phyloP scores from a whole-genome alignment of 1,284 basidiomycete species.

The Stygiomarasmius scandens region DNA sequence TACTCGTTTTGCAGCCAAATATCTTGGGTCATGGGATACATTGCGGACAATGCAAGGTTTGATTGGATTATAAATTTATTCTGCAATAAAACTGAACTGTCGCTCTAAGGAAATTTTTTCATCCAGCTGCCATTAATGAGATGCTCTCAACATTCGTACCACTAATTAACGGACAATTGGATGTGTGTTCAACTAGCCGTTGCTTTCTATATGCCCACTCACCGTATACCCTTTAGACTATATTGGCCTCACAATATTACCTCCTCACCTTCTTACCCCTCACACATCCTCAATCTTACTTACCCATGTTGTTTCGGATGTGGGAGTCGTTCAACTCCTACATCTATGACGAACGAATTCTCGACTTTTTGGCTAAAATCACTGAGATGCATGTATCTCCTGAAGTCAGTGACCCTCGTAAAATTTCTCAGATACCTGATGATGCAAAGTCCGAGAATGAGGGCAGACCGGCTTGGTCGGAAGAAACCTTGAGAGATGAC shows the following conservation, averaged over 20 bases:
- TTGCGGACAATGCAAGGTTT: conserved; percentile 80
- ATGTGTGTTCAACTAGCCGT: conserved; percentile 50
- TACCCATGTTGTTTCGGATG: conserved; percentile 78
- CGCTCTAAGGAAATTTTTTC: conserved; percentile 66
- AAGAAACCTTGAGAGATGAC: conserved; percentile 43
- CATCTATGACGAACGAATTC: conserved; percentile 82
- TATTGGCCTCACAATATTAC: conserved; percentile 82
- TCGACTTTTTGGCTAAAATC: conserved; percentile 70
- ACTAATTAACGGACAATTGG: conserved; percentile 73
- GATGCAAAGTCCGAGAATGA: conserved; percentile 71
- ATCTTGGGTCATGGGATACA: conserved; percentile 83
- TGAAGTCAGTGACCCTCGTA: conserved; percentile 69
- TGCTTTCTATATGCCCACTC: neutral
- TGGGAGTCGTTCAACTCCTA: conserved; percentile 88
- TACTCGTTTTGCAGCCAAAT: conserved; percentile 55
- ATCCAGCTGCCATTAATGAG: conserved; percentile 84
- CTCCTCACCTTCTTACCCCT: conserved; percentile 81
- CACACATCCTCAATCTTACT: conserved; percentile 78
- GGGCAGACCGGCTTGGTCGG: conserved; percentile 58
- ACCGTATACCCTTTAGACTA: conserved; percentile 46
- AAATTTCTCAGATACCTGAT: conserved; percentile 66
- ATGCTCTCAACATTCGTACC: conserved; percentile 88
- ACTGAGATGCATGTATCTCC: conserved; percentile 77
- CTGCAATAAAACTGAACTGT: neutral
- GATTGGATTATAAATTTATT: neutral